Evolutionary conservation across 2,329 filamentous ascomycete species (phyloP), one percentile per base, ranked within the genome.

Genomic region (Neofusicoccum laricinum): DNA sequence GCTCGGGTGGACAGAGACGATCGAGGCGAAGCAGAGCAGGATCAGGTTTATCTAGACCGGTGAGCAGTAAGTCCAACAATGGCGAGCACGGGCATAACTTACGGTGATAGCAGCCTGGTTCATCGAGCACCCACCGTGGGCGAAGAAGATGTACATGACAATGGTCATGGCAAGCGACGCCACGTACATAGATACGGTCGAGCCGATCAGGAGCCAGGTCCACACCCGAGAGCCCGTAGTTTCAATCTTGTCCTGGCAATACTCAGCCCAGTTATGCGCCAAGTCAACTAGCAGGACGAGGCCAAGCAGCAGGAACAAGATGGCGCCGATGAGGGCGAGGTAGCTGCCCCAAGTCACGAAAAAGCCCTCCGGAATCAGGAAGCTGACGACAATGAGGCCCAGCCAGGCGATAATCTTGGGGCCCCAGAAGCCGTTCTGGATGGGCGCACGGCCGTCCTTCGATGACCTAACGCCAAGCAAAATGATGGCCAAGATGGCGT

Each of bases 371-470:
- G 95, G 95, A 64, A 99, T 97, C 72, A 99, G 87, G 82, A 98
- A 99, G 30, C 93, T 96, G 65, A 96, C 76, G 65, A 97, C 91
- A 66, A 98, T 88, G 69, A 98, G 86, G 14, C 84, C 87, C 57
- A 97, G 75, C 95, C 95, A 99, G 61, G 88, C 87, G 66, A 97
- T 86, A 65, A 99, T 85, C 81, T 99, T 99, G 50, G 95, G 95
- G 1, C 93, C 95, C 95, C 95, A 99, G 79, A 92, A 99, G n/a
- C 94, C 95, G 79, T 99, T 99, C 75, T 99, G 95, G 62, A 99
- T 85, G 17, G 88, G 86, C 2, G 95, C 93, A 68, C 95, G 90
- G 49, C 90, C 90, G 75, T 96, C 91, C 77, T 91, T 95, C 25
- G 93, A 95, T 53, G 88, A 92, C 61, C 86, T 87, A 59, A 99